phyloP scores from a whole-genome alignment of 495 filamentous ascomycete genomes.

The Trichoderma orchidacearum region DNA sequence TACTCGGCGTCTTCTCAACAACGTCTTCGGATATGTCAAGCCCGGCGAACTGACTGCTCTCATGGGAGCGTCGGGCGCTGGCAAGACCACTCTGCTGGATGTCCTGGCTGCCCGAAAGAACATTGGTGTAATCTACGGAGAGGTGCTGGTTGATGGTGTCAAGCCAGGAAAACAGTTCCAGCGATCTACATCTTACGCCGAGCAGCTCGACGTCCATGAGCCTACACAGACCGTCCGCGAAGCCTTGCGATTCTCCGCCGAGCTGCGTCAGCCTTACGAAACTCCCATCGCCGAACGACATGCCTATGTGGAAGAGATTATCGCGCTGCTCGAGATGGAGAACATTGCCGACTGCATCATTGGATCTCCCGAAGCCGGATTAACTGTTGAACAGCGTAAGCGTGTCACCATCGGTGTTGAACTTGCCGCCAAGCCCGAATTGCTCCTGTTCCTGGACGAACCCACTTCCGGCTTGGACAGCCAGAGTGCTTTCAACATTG shows the following conservation, averaged over 20 bases:
- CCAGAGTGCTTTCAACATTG: conserved; percentile 77
- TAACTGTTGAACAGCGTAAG: conserved; percentile 85
- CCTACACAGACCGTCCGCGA: conserved; percentile 68
- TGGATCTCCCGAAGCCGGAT: conserved; percentile 58
- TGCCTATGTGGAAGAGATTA: conserved; percentile 71
- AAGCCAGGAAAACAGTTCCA: conserved; percentile 59
- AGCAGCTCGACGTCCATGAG: conserved; percentile 76
- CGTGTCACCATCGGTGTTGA: conserved; percentile 86
- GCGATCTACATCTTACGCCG: conserved; percentile 65
- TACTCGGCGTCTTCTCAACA: conserved; percentile 51
- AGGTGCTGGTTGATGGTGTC: conserved; percentile 60
- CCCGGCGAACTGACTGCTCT: conserved; percentile 69
- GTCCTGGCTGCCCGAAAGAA: conserved; percentile 65
- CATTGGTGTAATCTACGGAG: conserved; percentile 62
- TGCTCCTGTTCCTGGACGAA: conserved; percentile 82
- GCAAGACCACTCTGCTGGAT: conserved; percentile 74
- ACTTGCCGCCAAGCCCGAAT: conserved; percentile 70
- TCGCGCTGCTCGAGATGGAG: conserved; percentile 69
- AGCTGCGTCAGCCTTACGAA: conserved; percentile 62
- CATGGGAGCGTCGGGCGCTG: conserved; percentile 79
- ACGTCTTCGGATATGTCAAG: conserved; percentile 64
- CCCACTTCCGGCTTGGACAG: conserved; percentile 81
- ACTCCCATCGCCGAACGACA: conserved; percentile 61
- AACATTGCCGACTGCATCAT: conserved; percentile 77
- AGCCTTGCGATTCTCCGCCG: conserved; percentile 71